These are phyloP conservation scores for Botrytis cinerea DNA, from an alignment of 2,329 filamentous ascomycete genomes.

Conservation along the genomic window DNA sequence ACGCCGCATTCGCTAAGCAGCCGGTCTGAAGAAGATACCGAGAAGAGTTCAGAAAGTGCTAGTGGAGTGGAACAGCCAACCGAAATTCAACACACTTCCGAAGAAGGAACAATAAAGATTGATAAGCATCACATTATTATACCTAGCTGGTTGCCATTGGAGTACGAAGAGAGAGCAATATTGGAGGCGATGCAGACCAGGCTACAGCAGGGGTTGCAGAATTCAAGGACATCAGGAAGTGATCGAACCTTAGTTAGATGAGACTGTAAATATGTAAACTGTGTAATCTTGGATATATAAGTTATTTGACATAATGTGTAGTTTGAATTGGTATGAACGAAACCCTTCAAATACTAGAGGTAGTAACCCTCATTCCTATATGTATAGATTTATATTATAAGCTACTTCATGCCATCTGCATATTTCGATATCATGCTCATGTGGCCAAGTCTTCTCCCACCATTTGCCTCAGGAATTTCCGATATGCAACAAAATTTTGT, in stretches of 20 bases:
- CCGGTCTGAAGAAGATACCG: slow-evolving; percentile 11
- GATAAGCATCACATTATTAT: slow-evolving; percentile 27
- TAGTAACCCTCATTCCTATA: neutral
- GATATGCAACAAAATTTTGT: slow-evolving; percentile 23
- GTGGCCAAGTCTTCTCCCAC: neutral
- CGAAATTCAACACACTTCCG: neutral
- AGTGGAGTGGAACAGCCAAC: neutral
- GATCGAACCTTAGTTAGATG: slow-evolving; percentile 21
- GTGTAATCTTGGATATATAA: slow-evolving; percentile 5
- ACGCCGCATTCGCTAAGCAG: neutral
- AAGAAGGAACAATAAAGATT: slow-evolving; percentile 26
- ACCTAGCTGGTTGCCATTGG: slow-evolving; percentile 33
- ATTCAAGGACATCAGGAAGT: slow-evolving; percentile 12
- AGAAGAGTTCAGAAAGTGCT: slow-evolving; percentile 5
- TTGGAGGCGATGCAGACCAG: slow-evolving; percentile 31
- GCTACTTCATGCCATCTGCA: neutral
- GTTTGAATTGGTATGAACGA: neutral
- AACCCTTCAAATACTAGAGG: neutral
- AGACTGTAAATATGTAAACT: neutral
- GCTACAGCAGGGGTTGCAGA: slow-evolving; percentile 22
- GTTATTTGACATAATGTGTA: neutral
- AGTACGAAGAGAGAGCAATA: slow-evolving; percentile 31
- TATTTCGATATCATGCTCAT: neutral
- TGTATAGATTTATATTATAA: neutral
- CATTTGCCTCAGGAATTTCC: slow-evolving; percentile 17